These are phyloP conservation scores for Phlebopus sp. DNA, from an alignment of 1,284 basidiomycete species.

Conservation along the genomic window DNA sequence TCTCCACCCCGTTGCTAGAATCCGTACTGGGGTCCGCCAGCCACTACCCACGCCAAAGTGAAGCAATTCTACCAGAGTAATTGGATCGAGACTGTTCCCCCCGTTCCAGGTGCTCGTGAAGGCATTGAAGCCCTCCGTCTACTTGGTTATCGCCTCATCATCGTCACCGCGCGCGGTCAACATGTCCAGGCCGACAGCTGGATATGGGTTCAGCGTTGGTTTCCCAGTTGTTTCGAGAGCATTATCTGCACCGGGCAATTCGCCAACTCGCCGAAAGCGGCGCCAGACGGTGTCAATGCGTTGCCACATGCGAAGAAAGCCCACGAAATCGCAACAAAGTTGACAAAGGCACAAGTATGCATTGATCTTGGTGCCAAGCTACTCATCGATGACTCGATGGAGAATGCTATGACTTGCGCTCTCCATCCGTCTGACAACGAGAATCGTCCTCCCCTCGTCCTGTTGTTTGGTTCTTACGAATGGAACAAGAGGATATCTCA, in stretches of 20 bases:
- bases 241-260: slow-evolving; percentile 79
- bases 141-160: slow-evolving; percentile 65
- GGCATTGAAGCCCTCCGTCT: slow-evolving; percentile 53
- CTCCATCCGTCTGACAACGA: slow-evolving; percentile 23
- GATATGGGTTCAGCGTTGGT: slow-evolving; percentile 65
- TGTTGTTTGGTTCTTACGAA: slow-evolving; percentile 75
- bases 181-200: slow-evolving; percentile 59
- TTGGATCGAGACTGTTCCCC: slow-evolving; percentile 49
- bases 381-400: slow-evolving; percentile 76
- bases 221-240: slow-evolving; percentile 64
- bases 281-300: slow-evolving; percentile 32
- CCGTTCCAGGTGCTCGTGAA: slow-evolving; percentile 66
- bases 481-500: slow-evolving; percentile 62
- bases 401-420: slow-evolving; percentile 68
- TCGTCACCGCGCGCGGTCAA: slow-evolving; percentile 72
- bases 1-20: slow-evolving; percentile 40
- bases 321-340: slow-evolving; percentile 53
- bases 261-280: slow-evolving; percentile 30
- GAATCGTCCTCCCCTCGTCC: slow-evolving; percentile 43
- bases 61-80: slow-evolving; percentile 56
- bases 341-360: slow-evolving; percentile 74
- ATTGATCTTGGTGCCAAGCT: slow-evolving; percentile 58
- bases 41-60: slow-evolving; percentile 60
- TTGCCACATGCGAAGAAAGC: slow-evolving; percentile 39
- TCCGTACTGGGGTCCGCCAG: slow-evolving; percentile 67